These are phyloP conservation scores for Phalaenopsis equestris DNA, from an alignment of 106 monocot species.

Conservation along the genomic window DNA sequence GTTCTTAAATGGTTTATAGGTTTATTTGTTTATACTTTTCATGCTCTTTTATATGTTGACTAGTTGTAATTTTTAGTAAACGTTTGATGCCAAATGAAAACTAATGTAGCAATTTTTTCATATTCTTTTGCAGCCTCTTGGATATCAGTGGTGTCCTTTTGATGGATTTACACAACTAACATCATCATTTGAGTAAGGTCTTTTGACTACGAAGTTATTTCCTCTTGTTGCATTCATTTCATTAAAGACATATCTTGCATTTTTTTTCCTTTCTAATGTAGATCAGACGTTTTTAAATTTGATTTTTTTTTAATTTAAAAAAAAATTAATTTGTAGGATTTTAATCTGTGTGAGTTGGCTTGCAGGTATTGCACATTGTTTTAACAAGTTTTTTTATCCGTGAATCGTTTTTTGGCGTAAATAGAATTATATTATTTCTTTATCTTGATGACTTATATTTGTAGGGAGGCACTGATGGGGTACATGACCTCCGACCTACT, in stretches of 20 bases:
- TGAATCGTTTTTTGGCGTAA: too few species aligned
- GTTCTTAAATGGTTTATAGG: background rate
- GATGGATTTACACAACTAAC: conserved; percentile 21
- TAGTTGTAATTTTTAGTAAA: conserved; percentile 4
- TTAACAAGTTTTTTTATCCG: background rate
- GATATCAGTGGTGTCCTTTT: conserved; percentile 25
- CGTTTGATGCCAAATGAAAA: background rate
- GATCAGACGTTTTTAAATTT: background rate
- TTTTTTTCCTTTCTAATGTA: background rate
- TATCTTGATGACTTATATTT: too few species aligned
- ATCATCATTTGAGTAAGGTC: conserved; percentile 20
- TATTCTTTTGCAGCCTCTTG: conserved; percentile 22
- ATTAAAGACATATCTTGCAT: background rate
- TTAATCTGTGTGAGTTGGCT: background rate
- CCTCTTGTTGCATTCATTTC: background rate
- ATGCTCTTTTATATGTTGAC: background rate
- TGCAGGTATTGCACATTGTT: background rate
- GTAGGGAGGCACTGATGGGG: too few species aligned
- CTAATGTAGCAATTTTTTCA: conserved; percentile 4
- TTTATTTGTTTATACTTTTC: background rate
- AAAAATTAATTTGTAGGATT: background rate
- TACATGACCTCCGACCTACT: too few species aligned
- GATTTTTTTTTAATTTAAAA: background rate
- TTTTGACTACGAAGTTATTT: background rate
- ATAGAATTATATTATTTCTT: too few species aligned